phyloP scores from a whole-genome alignment of 2,329 filamentous ascomycete species.

The Aspergillus thermomutatus region DNA sequence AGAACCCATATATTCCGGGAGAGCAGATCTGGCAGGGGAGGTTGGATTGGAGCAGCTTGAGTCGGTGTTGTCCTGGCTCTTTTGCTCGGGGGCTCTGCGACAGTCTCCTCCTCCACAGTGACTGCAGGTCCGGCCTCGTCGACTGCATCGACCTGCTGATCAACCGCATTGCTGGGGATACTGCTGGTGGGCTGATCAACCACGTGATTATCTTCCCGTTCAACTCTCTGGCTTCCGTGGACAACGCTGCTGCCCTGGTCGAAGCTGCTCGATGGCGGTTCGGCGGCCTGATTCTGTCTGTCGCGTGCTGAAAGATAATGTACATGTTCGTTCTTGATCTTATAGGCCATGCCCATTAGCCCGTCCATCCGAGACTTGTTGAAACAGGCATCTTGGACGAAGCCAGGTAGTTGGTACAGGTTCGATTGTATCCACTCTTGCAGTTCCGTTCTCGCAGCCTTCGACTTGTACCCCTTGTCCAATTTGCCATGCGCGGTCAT shows the following conservation, averaged over 20 bases:
- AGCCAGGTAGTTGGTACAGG: not conserved
- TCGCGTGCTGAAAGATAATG: not conserved
- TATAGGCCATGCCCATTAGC: slow-evolving; percentile 1
- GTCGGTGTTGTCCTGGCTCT: not conserved
- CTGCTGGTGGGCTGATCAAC: not conserved
- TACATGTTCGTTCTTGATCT: not conserved
- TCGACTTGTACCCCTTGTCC: not conserved
- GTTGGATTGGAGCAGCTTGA: not conserved
- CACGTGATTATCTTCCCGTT: not conserved
- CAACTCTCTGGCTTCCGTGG: not conserved
- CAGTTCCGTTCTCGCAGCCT: not conserved
- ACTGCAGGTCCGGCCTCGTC: not conserved
- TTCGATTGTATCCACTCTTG: not conserved
- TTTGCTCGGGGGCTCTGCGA: not conserved
- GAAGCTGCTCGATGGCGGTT: not conserved
- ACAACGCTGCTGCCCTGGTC: not conserved
- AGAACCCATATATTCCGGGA: slow-evolving; percentile 3
- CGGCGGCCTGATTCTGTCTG: not conserved
- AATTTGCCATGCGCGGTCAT: not conserved
- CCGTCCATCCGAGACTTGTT: not conserved
- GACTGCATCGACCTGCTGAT: not conserved
- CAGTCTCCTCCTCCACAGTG: not conserved
- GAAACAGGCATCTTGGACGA: not conserved
- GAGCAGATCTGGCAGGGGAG: not conserved
- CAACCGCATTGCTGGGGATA: not conserved